Percentiles rank a stretch among this genome's conserved stretches.
Conservation (phyloP, 2,329 filamentous ascomycete species). For the Corniculantispora saksenae region DNA sequence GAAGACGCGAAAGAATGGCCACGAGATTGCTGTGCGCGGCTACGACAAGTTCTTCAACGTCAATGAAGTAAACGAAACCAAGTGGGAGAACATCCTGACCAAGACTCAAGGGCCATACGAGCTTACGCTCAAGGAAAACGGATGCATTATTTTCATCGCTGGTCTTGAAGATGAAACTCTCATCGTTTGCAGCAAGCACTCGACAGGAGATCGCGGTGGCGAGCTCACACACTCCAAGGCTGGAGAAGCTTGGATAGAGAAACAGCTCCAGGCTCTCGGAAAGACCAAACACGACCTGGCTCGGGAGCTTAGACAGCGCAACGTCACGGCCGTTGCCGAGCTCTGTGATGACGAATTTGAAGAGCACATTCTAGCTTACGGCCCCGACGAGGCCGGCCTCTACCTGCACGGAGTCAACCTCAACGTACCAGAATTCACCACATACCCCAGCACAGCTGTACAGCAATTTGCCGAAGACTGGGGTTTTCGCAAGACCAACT, state of each 20-base stretch:
- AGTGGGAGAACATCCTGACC: slow-evolving; percentile 75
- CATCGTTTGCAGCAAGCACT: slow-evolving; percentile 98
- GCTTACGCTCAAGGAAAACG: slow-evolving; percentile 95
- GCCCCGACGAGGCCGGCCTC: slow-evolving; percentile 77
- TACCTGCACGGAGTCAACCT: slow-evolving; percentile 96
- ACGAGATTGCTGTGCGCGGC: slow-evolving; percentile 82
- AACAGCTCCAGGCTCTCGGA: slow-evolving; percentile 74
- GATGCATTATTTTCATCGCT: slow-evolving; percentile 98
- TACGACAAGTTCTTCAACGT: slow-evolving; percentile 99
- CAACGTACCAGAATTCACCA: slow-evolving; percentile 89
- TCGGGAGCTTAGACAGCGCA: slow-evolving; percentile 71
- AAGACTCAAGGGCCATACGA: slow-evolving; percentile 88
- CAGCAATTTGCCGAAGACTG: slow-evolving; percentile 87
- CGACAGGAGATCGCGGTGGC: slow-evolving; percentile 72
- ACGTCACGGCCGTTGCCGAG: slow-evolving; percentile 92
- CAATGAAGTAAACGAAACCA: slow-evolving; percentile 76
- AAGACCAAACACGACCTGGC: slow-evolving; percentile 80
- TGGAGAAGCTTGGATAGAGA: slow-evolving; percentile 80
- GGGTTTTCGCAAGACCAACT: slow-evolving; percentile 90
- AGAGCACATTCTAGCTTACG: slow-evolving; percentile 93
- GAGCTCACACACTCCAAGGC: slow-evolving; percentile 79
- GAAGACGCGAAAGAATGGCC: slow-evolving; percentile 59
- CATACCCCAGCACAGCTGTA: slow-evolving; percentile 79
- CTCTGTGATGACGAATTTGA: slow-evolving; percentile 96
- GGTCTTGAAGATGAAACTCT: slow-evolving; percentile 87